Base-by-base conservation (phyloP, 345 rosid genomes). In the Adansonia digitata region DNA sequence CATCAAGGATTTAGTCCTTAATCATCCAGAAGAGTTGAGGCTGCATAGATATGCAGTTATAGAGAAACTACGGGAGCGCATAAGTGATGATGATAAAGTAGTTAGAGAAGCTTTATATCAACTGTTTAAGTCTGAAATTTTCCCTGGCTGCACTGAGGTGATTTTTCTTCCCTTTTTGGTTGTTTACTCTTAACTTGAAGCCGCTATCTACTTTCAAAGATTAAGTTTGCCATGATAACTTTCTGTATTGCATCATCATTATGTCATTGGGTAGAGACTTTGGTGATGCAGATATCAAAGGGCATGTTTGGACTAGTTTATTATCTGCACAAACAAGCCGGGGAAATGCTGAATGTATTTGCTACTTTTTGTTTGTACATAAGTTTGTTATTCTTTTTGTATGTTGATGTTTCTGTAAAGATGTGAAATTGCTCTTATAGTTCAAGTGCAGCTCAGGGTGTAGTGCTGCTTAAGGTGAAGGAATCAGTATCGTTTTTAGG, bases 131-230 rank as follows among this genome's bases (percentile, higher is more conserved):
- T 51, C 80, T 4, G 84, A 81, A 67, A 74, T 95, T 76, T 88
- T 95, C 74, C 96, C 92, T 74, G 82, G 73, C 20, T 92, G 88
- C 72, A 77, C 83, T 77, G 96, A 93, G 97, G 99, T 93, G 84
- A 72, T 15, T 24, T 22, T 74, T 76, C 49, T 67, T 57, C 40
- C 70, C 71, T 35, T 39, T 63, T 26, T 55, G 20, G 12, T 63
- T 59, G 8, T 11, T 20, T 46, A 34, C 59, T 71, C 65, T 39
- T 39, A 34, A 60, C 65, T 68, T 26, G 26, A 40, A 52, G 49
- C 60, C 13, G 27, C 39, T 74, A 55, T 72, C 43, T 39, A 24
- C 42, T 45, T 34, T 17, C 56, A 29, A 29, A 24, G 72, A 9
- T 48, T 48, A 18, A 69, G 40, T 31, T 43, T 69, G 2, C 42